Percentiles rank a stretch among this genome's conserved stretches.
phyloP scores from a whole-genome alignment of 208 protist species.

The Wallacemonas sp. region DNA sequence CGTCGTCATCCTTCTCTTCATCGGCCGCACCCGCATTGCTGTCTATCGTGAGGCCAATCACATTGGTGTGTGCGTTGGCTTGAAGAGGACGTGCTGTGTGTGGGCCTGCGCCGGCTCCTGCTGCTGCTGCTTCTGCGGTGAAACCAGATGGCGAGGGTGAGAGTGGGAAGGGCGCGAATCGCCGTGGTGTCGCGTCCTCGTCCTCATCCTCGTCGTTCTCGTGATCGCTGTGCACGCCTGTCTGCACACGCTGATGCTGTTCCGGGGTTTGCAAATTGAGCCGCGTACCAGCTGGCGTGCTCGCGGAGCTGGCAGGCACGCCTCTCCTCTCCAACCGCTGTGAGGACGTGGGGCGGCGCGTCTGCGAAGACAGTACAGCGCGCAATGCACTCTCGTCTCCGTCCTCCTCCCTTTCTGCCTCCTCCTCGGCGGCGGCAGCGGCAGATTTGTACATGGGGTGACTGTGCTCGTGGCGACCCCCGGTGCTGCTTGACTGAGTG shows the following conservation, averaged over 20 bases:
- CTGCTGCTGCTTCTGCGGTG: background rate
- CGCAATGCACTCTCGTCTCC: background rate
- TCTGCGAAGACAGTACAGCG: slow-evolving; percentile 4
- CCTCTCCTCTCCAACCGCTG: background rate
- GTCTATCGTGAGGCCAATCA: no score
- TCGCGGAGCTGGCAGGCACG: background rate
- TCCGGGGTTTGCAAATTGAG: background rate
- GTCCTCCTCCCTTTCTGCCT: background rate
- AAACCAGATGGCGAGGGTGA: background rate
- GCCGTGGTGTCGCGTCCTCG: background rate
- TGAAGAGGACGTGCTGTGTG: background rate
- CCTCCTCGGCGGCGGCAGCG: background rate
- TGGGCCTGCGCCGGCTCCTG: background rate
- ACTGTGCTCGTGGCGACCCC: no score
- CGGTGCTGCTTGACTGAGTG: no score
- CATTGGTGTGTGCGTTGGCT: no score
- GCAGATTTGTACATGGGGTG: no score
- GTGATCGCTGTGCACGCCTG: background rate
- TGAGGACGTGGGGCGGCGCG: slow-evolving; percentile 4
- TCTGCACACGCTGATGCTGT: no score
- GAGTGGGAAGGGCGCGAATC: background rate
- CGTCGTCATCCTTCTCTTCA: no score
- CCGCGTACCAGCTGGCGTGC: background rate
- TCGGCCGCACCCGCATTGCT: no score
- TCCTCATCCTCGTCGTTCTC: slow-evolving; percentile 1